A percentile compares a stretch with the other conserved stretches of the same genome.
Conservation (phyloP, 2,329 filamentous ascomycete genomes). For the Aspergillus sp. region DNA sequence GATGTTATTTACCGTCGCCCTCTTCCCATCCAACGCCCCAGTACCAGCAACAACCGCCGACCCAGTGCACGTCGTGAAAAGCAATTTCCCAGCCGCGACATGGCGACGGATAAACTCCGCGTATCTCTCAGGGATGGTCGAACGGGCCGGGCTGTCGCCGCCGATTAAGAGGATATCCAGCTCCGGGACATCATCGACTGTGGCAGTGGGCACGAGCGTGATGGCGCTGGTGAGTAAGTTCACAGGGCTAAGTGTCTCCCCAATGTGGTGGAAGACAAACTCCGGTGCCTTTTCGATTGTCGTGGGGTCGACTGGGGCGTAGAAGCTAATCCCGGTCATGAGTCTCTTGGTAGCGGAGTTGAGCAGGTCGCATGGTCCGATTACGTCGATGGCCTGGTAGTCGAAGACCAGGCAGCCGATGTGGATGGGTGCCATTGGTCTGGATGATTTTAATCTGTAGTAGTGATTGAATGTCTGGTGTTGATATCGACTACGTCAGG, state of each 20-base stretch:
- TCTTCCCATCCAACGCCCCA: constrained; percentile 39
- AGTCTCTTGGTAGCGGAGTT: not conserved
- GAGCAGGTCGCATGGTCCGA: constrained; percentile 5
- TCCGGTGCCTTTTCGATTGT: not conserved
- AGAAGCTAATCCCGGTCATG: not conserved
- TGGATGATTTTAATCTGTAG: not conserved
- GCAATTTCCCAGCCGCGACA: not conserved
- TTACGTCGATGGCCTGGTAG: constrained; percentile 7
- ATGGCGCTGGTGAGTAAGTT: not conserved
- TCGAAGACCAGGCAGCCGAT: constrained; percentile 5
- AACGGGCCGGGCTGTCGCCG: not conserved
- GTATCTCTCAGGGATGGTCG: not conserved
- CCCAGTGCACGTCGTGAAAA: constrained; percentile 3
- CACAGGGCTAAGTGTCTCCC: not conserved
- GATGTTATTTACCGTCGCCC: constrained; percentile 46
- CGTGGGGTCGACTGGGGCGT: not conserved
- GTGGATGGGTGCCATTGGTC: not conserved
- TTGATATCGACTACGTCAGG: not conserved
- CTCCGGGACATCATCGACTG: not conserved
- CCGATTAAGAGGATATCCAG: not conserved
- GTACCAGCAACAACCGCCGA: not conserved
- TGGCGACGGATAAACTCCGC: not conserved
- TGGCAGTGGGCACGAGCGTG: not conserved
- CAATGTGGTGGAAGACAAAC: constrained; percentile 5
- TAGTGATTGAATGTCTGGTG: not conserved